A percentile compares a stretch with the other conserved stretches of the same genome.
Conservation (phyloP, 2,329 filamentous ascomycete species). For the Ceratocystis smalleyi region DNA sequence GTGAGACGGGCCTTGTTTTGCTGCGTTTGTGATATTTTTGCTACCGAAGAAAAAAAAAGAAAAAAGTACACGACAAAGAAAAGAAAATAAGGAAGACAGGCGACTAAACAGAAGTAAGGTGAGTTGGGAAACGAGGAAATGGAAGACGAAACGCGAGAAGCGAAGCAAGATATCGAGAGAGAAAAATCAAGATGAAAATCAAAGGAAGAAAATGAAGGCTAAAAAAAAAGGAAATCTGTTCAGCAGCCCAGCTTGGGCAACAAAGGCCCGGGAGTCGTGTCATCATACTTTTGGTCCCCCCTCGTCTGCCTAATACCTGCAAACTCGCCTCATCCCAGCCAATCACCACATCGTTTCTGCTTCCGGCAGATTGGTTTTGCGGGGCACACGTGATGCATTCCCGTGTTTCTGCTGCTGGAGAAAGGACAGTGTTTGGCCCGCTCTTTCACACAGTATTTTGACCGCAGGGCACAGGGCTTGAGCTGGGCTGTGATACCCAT, state of each 20-base stretch:
- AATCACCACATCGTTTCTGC: background rate
- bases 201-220: constrained; percentile 2
- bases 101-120: background rate
- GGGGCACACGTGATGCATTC: constrained; percentile 7
- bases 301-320: background rate
- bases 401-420: background rate
- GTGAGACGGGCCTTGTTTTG: background rate
- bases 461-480: background rate
- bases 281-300: background rate
- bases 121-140: background rate
- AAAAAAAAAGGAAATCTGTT: constrained; percentile 12
- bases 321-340: background rate
- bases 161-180: background rate
- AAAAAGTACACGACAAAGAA: background rate
- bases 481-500: background rate
- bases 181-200: constrained; percentile 10
- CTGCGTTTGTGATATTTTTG: background rate
- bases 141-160: constrained; percentile 3
- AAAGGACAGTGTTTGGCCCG: background rate
- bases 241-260: background rate
- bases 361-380: constrained; percentile 5
- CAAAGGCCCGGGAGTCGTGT: background rate
- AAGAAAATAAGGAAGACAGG: background rate
- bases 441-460: background rate
- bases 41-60: constrained; percentile 1